Evolutionary conservation across 345 rosid species (phyloP).

Genomic region (Luvunga scandens): DNA sequence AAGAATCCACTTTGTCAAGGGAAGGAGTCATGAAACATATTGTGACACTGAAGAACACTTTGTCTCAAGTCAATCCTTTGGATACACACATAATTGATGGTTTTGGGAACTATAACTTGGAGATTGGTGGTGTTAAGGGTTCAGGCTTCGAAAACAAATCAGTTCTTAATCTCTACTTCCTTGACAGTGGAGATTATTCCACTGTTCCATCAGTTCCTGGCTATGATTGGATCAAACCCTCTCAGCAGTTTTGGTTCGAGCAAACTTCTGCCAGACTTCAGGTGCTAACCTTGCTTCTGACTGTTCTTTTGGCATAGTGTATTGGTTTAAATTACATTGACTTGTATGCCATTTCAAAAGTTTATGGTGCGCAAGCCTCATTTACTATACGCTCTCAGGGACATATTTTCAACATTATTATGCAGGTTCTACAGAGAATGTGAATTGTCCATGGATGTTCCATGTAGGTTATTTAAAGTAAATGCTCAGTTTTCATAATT

Average conservation of each 20-base stretch:
- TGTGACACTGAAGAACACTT: constrained; percentile 53
- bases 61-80: constrained; percentile 68
- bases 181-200: constrained; percentile 85
- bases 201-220: constrained; percentile 53
- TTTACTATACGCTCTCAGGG: not conserved
- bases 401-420: not conserved
- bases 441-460: not conserved
- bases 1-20: constrained; percentile 74
- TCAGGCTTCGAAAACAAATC: constrained; percentile 72
- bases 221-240: constrained; percentile 85
- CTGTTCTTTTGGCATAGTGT: not conserved
- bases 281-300: constrained; percentile 32
- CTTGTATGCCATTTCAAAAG: not conserved
- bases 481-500: not conserved
- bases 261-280: constrained; percentile 62
- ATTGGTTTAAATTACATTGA: not conserved
- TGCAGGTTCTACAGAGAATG: not conserved
- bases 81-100: constrained; percentile 61
- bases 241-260: constrained; percentile 88
- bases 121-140: constrained; percentile 66
- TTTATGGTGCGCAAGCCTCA: not conserved
- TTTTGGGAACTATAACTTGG: constrained; percentile 88
- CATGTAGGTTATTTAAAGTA: not conserved
- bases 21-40: constrained; percentile 82
- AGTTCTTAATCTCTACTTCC: constrained; percentile 73